These are phyloP conservation scores for Claviceps quebecensis DNA, from an alignment of 2,329 filamentous ascomycete species.

Conservation along the genomic window DNA sequence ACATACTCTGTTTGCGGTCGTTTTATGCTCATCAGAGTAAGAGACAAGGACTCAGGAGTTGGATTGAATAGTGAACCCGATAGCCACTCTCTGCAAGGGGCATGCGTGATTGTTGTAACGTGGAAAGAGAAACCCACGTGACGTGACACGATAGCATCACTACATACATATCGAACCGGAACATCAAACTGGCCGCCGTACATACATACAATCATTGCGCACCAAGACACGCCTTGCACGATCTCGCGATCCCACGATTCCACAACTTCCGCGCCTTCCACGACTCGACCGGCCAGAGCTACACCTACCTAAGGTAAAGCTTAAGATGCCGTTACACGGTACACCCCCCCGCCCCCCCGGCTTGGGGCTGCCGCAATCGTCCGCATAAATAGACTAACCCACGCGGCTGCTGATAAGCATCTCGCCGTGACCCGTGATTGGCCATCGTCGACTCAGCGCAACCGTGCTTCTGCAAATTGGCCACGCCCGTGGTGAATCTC, in stretches of 20 bases:
- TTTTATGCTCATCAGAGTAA: too few relatives aligned
- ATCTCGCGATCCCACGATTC: too few relatives aligned
- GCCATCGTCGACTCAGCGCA: neutral
- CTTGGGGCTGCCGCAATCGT: neutral
- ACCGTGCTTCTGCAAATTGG: neutral
- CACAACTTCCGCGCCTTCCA: neutral
- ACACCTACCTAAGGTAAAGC: too few relatives aligned
- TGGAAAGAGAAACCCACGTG: neutral
- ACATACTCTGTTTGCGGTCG: too few relatives aligned
- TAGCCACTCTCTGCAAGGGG: too few relatives aligned
- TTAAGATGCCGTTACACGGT: neutral
- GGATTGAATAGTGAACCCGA: too few relatives aligned
- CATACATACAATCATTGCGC: too few relatives aligned
- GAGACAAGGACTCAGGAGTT: too few relatives aligned
- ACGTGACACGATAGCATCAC: too few relatives aligned
- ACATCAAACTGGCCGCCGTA: neutral
- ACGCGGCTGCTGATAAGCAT: conserved; percentile 5
- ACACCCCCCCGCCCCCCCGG: neutral
- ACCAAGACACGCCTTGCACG: too few relatives aligned
- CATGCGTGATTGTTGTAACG: neutral
- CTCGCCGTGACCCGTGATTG: conserved; percentile 1
- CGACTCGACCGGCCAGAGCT: neutral
- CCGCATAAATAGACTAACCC: neutral
- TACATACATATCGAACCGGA: too few relatives aligned
- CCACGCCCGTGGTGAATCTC: neutral